Conservation (phyloP, 2,329 filamentous ascomycete genomes). For the Penicillium frequentans region DNA sequence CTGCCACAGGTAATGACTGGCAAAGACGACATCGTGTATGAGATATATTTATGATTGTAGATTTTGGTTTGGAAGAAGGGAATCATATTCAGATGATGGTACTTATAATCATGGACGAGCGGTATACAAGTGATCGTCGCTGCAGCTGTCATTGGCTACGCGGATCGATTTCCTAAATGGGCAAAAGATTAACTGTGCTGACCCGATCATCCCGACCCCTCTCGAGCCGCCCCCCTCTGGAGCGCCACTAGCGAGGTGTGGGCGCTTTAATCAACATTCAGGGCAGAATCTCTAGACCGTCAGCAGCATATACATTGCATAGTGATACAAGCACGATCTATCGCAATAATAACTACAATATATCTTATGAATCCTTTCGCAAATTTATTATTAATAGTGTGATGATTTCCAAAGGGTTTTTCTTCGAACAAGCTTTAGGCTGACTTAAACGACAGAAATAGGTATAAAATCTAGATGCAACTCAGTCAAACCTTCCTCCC, state of each 20-base stretch:
- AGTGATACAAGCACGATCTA: too few species aligned
- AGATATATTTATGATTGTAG: neutral
- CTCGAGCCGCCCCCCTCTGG: neutral
- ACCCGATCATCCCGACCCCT: neutral
- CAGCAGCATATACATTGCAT: too few species aligned
- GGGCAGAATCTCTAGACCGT: neutral
- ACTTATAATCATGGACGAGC: too few species aligned
- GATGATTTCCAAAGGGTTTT: too few species aligned
- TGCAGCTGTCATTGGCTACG: neutral
- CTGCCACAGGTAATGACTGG: neutral
- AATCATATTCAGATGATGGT: too few species aligned
- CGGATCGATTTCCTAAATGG: neutral
- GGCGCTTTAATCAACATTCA: neutral
- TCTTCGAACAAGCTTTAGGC: too few species aligned
- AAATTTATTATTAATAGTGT: too few species aligned
- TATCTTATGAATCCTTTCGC: too few species aligned
- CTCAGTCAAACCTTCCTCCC: too few species aligned
- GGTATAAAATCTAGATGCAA: too few species aligned
- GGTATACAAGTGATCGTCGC: neutral
- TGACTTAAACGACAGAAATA: too few species aligned
- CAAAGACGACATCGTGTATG: neutral
- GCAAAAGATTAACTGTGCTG: neutral
- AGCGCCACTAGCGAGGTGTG: neutral
- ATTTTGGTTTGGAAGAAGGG: neutral
- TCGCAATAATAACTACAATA: too few species aligned